phyloP scores from a whole-genome alignment of 768 basidiomycete species.

The Sporobolomyces pararoseus region DNA sequence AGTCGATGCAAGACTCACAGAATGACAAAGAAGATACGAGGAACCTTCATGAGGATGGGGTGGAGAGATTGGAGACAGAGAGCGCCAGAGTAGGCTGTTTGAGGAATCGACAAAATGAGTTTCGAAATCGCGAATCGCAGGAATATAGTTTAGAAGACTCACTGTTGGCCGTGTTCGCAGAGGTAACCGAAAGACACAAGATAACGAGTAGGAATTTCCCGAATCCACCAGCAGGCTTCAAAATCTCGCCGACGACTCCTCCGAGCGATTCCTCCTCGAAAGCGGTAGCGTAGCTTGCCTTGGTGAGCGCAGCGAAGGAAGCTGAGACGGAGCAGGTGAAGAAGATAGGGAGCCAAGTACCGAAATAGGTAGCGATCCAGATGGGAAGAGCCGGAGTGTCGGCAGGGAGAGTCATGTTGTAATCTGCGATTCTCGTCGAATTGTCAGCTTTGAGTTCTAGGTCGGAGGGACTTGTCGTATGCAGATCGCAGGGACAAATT shows the following conservation, averaged over 20 bases:
- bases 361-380: constrained; percentile 48
- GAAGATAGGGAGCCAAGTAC: constrained; percentile 47
- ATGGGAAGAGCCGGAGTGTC: constrained; percentile 44
- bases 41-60: constrained; percentile 31
- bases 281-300: constrained; percentile 51
- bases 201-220: constrained; percentile 55
- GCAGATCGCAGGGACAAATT: neutral
- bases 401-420: constrained; percentile 54
- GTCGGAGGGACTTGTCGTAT: no score
- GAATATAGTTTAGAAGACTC: constrained; percentile 45
- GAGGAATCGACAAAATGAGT: neutral
- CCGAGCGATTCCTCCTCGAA: constrained; percentile 53
- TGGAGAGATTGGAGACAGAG: constrained; percentile 34
- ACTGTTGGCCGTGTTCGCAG: constrained; percentile 50
- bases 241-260: constrained; percentile 53
- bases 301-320: constrained; percentile 47
- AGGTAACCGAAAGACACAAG: constrained; percentile 49
- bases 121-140: constrained; percentile 36
- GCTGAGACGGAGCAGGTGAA: constrained; percentile 27
- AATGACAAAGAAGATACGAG: constrained; percentile 33
- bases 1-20: neutral
- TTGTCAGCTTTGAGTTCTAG: no score
- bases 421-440: constrained; percentile 44
- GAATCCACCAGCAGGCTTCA: constrained; percentile 47
- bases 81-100: constrained; percentile 20